Evolutionary conservation across 305 asterid genomes (phyloP).

Genomic region (Fraxinus nigra): DNA sequence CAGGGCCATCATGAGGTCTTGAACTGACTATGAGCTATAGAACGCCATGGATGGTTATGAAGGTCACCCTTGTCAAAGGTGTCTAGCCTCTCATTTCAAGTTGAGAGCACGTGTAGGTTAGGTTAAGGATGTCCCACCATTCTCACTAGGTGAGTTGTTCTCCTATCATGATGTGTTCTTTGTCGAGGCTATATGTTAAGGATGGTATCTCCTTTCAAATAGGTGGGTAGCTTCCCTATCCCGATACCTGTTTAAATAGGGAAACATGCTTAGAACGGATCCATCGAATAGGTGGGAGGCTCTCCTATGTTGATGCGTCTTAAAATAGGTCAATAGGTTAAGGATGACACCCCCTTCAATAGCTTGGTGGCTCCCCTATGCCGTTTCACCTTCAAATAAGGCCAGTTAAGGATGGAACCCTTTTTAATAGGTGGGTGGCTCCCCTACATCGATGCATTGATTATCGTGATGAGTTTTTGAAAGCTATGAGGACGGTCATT

Average conservation of each 20-base stretch:
- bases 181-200: not conserved
- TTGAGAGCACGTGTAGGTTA: not conserved
- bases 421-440: not conserved
- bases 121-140: not conserved
- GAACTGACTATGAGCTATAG: not conserved
- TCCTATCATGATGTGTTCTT: not conserved
- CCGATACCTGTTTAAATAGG: not conserved
- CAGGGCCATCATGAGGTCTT: not conserved
- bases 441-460: not conserved
- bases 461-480: not conserved
- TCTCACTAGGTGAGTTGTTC: not conserved
- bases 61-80: not conserved
- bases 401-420: not conserved
- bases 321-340: not conserved
- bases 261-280: not conserved
- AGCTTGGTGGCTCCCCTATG: not conserved
- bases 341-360: not conserved
- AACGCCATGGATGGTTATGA: not conserved
- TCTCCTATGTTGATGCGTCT: not conserved
- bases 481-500: not conserved
- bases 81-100: not conserved
- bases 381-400: not conserved
- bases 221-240: no score
- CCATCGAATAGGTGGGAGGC: not conserved
- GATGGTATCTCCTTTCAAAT: not conserved